Evolutionary conservation across 2,329 filamentous ascomycete species (phyloP), one percentile per base, ranked within the genome.

Genomic region (Dichotomopilus funicola): DNA sequence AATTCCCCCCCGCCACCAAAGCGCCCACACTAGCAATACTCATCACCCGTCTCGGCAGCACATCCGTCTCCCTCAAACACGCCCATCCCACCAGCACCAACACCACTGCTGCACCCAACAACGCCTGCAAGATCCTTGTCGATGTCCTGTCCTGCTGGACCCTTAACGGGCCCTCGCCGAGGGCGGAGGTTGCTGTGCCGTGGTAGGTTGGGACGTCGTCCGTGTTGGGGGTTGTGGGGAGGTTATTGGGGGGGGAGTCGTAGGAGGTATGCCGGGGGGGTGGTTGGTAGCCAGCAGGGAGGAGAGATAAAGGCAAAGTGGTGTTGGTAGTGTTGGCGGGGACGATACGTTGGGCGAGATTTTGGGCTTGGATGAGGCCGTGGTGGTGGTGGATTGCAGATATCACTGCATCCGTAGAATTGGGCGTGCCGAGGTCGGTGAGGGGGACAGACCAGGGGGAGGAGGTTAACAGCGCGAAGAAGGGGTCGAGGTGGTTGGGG

Each of bases 291-390:
- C 11, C 40, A 7, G 12, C 40, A 6, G 40, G 40, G 11, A n/a
- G 40, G 6, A 27, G 19, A 27, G 19, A 27, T 11, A 37, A 8
- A 2, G 49, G 42, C 10, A 52, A 35, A 5, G 41, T 52, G 10
- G 50, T 31, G 42, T 52, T 52, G 42, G 50, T 44, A 2, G 34
- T 10, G 42, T 52, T 52, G 9, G 50, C 41, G 4, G 50, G 50
- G 9, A 38, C n/a, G 0, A 52, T 1, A 27, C 34, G 5, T 11
- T 46, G 50, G 10, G 50, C 42, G 10, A 45, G 33, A 41, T 10
- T 19, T 13, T 45, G 50, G 6, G 50, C 42, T 5, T 31, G 35
- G 42, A 52, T 46, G 42, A 52, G 8, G 42, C 42, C 42, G 34
- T 52, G 50, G 34, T 52, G 50, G 11, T n/a, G 35, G 6, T 40